Conservation (phyloP, 768 basidiomycete species). For the Leccinum broughii region DNA sequence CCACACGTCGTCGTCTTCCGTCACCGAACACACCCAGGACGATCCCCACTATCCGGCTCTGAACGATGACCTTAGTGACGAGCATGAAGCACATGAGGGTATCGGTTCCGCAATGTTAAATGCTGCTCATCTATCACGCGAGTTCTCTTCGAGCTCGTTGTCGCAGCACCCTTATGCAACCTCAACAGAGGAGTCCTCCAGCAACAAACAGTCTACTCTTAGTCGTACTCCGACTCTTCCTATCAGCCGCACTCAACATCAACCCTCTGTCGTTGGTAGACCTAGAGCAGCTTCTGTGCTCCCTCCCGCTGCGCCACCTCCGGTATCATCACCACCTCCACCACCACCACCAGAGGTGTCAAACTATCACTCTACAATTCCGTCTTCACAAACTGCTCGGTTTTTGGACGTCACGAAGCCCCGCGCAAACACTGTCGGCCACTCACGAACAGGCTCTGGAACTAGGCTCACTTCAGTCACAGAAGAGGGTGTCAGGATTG, state of each 20-base stretch:
- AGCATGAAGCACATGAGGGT: conserved; percentile 41
- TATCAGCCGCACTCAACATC: conserved; percentile 29
- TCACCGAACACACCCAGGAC: conserved; percentile 40
- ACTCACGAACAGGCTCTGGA: conserved; percentile 56
- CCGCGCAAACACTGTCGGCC: conserved; percentile 52
- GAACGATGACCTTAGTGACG: conserved; percentile 28
- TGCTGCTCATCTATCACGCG: conserved; percentile 31
- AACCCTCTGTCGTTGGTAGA: conserved; percentile 34
- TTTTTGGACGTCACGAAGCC: conserved; percentile 41
- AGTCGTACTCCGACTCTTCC: conserved; percentile 40
- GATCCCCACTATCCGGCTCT: conserved; percentile 28
- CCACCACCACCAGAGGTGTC: conserved; percentile 42
- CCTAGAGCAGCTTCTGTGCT: conserved; percentile 59
- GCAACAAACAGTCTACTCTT: conserved; percentile 20
- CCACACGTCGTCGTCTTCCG: conserved; percentile 49
- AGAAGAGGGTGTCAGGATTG: conserved; percentile 53
- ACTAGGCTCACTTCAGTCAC: conserved; percentile 58
- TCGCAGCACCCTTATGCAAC: conserved; percentile 54
- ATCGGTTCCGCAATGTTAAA: conserved; percentile 48
- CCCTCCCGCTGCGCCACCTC: conserved; percentile 67
- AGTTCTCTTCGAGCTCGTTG: conserved; percentile 26
- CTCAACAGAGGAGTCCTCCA: conserved; percentile 40
- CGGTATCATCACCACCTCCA: conserved; percentile 53
- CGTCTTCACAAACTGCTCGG: conserved; percentile 33
- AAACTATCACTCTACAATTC: conserved; percentile 28